These are phyloP conservation scores for Sophora flavescens DNA, from an alignment of 306 rosid genomes.

Conservation along the genomic window DNA sequence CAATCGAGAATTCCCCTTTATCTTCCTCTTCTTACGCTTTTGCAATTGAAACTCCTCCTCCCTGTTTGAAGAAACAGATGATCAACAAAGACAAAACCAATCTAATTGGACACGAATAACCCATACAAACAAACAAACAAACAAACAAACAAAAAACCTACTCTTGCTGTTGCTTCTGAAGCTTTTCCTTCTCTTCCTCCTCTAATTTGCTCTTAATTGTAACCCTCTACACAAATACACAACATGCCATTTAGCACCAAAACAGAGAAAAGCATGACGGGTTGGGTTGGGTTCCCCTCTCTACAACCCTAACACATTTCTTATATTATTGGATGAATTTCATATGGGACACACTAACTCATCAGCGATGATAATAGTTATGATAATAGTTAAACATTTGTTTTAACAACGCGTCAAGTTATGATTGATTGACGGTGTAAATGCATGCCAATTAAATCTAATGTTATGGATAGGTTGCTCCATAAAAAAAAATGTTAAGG, in stretches of 20 bases:
- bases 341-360: no score
- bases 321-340: no score
- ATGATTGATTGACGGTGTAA: no score
- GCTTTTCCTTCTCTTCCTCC: slow-evolving; percentile 99
- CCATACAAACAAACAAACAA: neutral
- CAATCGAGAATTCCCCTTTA: slow-evolving; percentile 81
- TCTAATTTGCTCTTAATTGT: slow-evolving; percentile 89
- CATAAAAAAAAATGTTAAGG: no score
- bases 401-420: no score
- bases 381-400: no score
- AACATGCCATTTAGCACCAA: slow-evolving; percentile 7
- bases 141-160: slow-evolving; percentile 45
- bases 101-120: neutral
- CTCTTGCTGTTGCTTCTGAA: slow-evolving; percentile 94
- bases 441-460: no score
- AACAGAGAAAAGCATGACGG: no score
- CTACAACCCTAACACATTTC: no score
- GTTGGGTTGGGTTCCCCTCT: no score
- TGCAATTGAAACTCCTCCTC: slow-evolving; percentile 89
- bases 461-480: no score
- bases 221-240: slow-evolving; percentile 67
- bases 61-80: slow-evolving; percentile 47
- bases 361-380: no score
- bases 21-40: slow-evolving; percentile 91
- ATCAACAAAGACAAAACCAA: neutral